Base-by-base conservation (phyloP, 805 yeast species). In the Candida tibetensis region DNA sequence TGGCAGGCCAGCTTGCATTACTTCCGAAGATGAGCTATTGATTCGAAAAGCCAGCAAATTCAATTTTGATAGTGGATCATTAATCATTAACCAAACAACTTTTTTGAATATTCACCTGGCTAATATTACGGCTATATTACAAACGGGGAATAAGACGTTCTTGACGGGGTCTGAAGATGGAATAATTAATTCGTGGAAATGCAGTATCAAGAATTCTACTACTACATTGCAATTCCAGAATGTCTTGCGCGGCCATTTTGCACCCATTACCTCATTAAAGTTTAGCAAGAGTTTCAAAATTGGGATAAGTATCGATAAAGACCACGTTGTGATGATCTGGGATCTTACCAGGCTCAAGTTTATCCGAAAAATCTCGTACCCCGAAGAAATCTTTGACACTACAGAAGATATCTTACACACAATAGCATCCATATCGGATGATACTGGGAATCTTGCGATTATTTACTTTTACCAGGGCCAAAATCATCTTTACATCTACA, bases 301-400 rank as follows among this genome's bases (percentile, higher is more conserved):
- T 3, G 64, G 82, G 7, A 43, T 82, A 9, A 74, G 82, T 42
- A 55, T 77, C 17, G 88, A 83, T 52, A 48, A 38, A 0, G 62
- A 55, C 6, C 91, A 95, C 1, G 55, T 56, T 2, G 75, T 79
- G 2, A 69, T 71, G 14, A 45, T 80, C 3, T 86, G 95, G 91
- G 87, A 86, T 49, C 47, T 79, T 28, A 69, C 79, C 2, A 54
- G 80, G 21, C 67, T 66, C 36, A 71, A 71, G 36, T 69, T 72
- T 30, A 71, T 84, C 3, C 58, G 85, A 39, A 52, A 52, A 32
- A 44, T 68, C 4, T 52, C 26, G 2, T 41, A 52, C 4, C 30
- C 47, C 4, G 30, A 35, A 55, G 25, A 10, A 7, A 21, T 7
- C 7, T 7, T 7, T 7, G 25, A 21, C 25, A 10, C 9, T 7